Evolutionary conservation across 164 flowering plant species (phyloP), one percentile per base, ranked within the genome.

Genomic region (Kingdonia uniflora): DNA sequence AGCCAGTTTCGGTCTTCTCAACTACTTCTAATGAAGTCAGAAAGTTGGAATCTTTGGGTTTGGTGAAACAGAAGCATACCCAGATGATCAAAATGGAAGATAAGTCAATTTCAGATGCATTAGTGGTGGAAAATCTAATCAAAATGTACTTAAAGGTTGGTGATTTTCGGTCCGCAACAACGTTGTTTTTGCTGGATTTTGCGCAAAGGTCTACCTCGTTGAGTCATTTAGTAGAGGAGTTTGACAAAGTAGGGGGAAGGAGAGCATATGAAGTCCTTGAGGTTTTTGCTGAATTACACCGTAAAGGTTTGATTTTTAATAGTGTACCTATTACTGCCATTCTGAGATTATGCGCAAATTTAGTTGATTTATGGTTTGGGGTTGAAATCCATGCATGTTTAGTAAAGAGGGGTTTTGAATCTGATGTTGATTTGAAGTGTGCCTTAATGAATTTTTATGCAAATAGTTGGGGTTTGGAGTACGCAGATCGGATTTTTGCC

Each of bases 401-500:
- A 42, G 66, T 81, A 59, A 85, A 81, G 64, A 76, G 54, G 39
- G 87, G 87, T 20, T 71, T 76, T 57, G 75, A 74, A 41, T 33
- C 42, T 45, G 76, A 81, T 65, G 60, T 51, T 5, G 22, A 72
- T 69, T 40, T 71, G 67, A 74, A 57, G 23, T 61, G 74, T 75
- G 78, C 76, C 12, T 38, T 85, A 71, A 65, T 78, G 76, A 71
- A 68, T 24, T 80, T 80, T 22, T 81, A 84, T 64, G 79, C 54
- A 17, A 68, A 52, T 42, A 68, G 69, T 69, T 71, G 66, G 68
- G 75, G 68, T 5, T 17, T 60, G 16, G 76, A 76, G 0, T 59
- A 42, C 50, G 84, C 75, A 1, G 60, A 68, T 42, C 47, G 65
- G 46, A 47, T 77, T 26, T 78, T 81, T 11, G 12, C 60, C 46